These are phyloP conservation scores for Toxicodendron radicans DNA, from an alignment of 345 rosid genomes.

Conservation along the genomic window DNA sequence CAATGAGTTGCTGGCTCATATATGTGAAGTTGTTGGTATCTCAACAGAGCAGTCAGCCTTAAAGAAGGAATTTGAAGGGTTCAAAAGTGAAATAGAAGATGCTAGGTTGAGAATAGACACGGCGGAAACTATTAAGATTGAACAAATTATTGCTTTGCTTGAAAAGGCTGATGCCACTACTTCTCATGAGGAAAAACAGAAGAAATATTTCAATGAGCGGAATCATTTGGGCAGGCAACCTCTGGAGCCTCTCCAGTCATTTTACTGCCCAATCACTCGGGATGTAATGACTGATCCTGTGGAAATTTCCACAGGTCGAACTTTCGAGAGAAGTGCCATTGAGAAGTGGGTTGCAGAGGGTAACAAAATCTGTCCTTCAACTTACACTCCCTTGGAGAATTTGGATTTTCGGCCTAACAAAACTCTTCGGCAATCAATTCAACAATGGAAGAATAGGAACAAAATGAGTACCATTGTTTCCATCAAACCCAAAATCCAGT, in stretches of 20 bases:
- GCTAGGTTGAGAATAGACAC: slow-evolving; percentile 13
- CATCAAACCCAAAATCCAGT: slow-evolving; percentile 26
- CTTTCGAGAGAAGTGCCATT: slow-evolving; percentile 29
- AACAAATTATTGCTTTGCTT: slow-evolving; percentile 21
- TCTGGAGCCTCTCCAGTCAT: slow-evolving; percentile 25
- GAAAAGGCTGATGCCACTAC: slow-evolving; percentile 27
- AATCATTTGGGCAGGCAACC: slow-evolving; percentile 23
- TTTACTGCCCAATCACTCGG: slow-evolving; percentile 31
- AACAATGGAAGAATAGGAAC: slow-evolving; percentile 31
- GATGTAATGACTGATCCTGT: slow-evolving; percentile 33
- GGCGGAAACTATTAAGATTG: slow-evolving; percentile 20
- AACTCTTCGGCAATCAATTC: slow-evolving; percentile 27
- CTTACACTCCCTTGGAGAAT: slow-evolving; percentile 14
- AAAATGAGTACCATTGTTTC: slow-evolving; percentile 29
- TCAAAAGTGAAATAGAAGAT: slow-evolving; percentile 23
- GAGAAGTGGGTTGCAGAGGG: slow-evolving; percentile 33
- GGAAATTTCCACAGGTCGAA: slow-evolving; percentile 29
- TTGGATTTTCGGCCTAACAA: slow-evolving; percentile 25
- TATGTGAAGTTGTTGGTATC: slow-evolving; percentile 18
- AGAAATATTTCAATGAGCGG: slow-evolving; percentile 12
- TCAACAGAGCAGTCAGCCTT: slow-evolving; percentile 17
- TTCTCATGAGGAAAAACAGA: slow-evolving; percentile 25
- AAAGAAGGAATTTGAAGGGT: slow-evolving; percentile 19
- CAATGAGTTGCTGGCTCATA: slow-evolving; percentile 16
- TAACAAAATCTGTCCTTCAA: slow-evolving; percentile 22